These are phyloP conservation scores for Trichoderma brevicompactum DNA, from an alignment of 2,329 filamentous ascomycete species.

Conservation along the genomic window DNA sequence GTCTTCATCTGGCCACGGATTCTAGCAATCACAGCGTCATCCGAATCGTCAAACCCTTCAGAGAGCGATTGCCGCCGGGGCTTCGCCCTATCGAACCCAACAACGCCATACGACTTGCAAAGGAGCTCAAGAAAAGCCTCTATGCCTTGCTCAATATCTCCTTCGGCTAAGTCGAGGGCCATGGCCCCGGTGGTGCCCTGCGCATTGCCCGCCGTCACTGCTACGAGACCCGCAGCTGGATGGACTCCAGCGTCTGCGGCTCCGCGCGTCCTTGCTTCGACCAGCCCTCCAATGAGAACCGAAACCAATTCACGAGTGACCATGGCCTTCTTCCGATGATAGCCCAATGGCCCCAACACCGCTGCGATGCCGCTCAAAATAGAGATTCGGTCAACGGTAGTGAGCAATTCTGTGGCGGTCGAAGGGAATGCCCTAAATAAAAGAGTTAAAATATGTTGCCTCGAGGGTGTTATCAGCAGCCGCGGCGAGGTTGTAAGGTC, in stretches of 20 bases:
- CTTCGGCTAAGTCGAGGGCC: slow-evolving; percentile 65
- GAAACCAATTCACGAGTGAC: slow-evolving; percentile 84
- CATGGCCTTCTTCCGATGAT: slow-evolving; percentile 89
- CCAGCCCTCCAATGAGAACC: slow-evolving; percentile 79
- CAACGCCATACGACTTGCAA: slow-evolving; percentile 67
- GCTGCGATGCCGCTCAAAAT: slow-evolving; percentile 85
- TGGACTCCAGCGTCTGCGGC: slow-evolving; percentile 97
- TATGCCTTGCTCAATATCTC: slow-evolving; percentile 68
- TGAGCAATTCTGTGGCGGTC: slow-evolving; percentile 67
- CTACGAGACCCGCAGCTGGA: slow-evolving; percentile 83
- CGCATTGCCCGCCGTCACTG: slow-evolving; percentile 62
- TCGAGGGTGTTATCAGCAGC: slow-evolving; percentile 59
- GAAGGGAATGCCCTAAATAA: slow-evolving; percentile 74
- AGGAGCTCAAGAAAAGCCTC: slow-evolving; percentile 65
- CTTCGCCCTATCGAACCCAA: slow-evolving; percentile 51
- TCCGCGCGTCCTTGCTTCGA: slow-evolving; percentile 88
- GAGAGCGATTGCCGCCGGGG: slow-evolving; percentile 34
- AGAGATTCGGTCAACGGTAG: slow-evolving; percentile 74
- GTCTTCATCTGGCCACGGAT: slow-evolving; percentile 63
- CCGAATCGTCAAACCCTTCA: slow-evolving; percentile 49
- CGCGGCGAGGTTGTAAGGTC: slow-evolving; percentile 57
- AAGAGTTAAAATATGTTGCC: slow-evolving; percentile 66
- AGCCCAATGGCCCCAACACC: slow-evolving; percentile 78
- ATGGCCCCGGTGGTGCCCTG: slow-evolving; percentile 53
- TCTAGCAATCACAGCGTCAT: slow-evolving; percentile 58